Evolutionary conservation across 441 rosid genomes (phyloP), one percentile per base, ranked within the genome.

Genomic region (Hura crepitans): DNA sequence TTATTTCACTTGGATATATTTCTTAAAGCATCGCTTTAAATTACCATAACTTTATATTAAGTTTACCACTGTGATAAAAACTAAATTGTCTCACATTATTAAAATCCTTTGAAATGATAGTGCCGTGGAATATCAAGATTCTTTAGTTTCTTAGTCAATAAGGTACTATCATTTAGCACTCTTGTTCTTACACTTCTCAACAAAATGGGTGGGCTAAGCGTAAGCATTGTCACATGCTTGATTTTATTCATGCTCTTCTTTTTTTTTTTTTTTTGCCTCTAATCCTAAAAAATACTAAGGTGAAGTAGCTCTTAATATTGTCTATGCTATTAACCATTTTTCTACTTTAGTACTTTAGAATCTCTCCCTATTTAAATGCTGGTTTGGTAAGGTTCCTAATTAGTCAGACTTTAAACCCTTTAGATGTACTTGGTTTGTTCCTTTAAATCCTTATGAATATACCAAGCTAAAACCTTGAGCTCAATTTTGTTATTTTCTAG

Each of bases 81-180:
- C 37, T 33, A 2, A 33, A 17, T 76, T 71, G 23, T 71, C 64
- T 20, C 1, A 4, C 8, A 3, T 33, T 14, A 68, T 68, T 18
- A 72, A 77, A 62, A 33, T 45, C 0, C 45, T 77, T 15, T 62
- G 30, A 0, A 54, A 1, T 1, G 37, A 64, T 18, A 62, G 39
- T 62, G 50, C 50, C 7, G 18, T 62, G 66, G 66, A 62, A 62
- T 62, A 39, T 43, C 15, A 12, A 11, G 37, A 53, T 35, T 27
- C 37, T 33, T 33, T 6, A 33, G 6, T 33, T 33, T 33, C 37
- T 33, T 6, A 33, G 6, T 33, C 37, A 33, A 2, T 6, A 33
- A 6, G 37, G 37, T 33, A 33, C 37, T 33, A 8, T 4, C 9
- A n/a, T 47, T 46, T 22, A 64, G 15, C 22, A 12, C 2, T 64